A percentile compares a stretch with the other conserved stretches of the same genome.
Evolutionary conservation across 2,329 filamentous ascomycete genomes (phyloP).

Genomic region (Cladophialophora immunda): DNA sequence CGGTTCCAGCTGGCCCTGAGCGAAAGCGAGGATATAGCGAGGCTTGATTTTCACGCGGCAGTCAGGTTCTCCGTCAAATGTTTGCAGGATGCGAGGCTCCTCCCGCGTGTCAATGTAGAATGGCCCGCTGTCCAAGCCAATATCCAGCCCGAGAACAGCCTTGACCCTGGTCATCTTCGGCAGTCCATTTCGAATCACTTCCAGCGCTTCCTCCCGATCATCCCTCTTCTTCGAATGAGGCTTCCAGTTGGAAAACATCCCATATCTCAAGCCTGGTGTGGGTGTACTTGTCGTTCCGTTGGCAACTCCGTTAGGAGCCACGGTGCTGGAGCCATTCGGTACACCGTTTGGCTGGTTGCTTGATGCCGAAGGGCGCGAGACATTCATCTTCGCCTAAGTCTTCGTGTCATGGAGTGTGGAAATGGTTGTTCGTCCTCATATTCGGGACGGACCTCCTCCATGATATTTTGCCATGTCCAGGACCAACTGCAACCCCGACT

Average conservation of each 20-base stretch:
- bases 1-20: constrained; percentile 42
- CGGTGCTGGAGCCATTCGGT: background rate
- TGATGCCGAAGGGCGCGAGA: background rate
- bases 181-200: constrained; percentile 11
- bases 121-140: constrained; percentile 30
- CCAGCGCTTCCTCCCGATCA: constrained; percentile 7
- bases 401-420: background rate
- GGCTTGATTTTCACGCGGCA: constrained; percentile 41
- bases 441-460: background rate
- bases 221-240: constrained; percentile 13
- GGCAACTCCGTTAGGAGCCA: background rate
- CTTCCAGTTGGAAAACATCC: constrained; percentile 9
- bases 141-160: constrained; percentile 22
- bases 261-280: constrained; percentile 4
- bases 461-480: background rate
- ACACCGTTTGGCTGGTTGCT: constrained; percentile 5
- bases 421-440: background rate
- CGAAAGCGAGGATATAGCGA: constrained; percentile 41
- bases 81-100: constrained; percentile 37
- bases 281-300: background rate
- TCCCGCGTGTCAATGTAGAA: constrained; percentile 43
- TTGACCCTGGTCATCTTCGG: constrained; percentile 27
- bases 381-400: constrained; percentile 3
- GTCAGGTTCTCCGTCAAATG: constrained; percentile 39
- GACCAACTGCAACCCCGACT: background rate